phyloP scores from a whole-genome alignment of 2,329 filamentous ascomycete species.

The Curvularia verruculosa region DNA sequence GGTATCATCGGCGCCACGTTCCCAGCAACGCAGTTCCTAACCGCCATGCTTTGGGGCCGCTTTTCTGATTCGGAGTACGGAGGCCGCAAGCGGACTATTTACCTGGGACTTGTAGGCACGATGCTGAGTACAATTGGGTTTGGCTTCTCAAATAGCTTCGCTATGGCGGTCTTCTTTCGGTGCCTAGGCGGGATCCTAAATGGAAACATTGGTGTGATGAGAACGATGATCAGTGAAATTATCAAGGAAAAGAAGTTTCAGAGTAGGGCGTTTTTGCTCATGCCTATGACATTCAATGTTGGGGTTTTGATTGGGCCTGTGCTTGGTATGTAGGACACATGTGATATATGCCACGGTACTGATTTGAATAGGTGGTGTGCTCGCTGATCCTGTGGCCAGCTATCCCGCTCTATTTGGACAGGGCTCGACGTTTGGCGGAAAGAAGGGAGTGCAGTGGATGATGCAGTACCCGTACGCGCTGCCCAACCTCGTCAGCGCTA shows the following conservation, averaged over 20 bases:
- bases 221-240: slow-evolving; percentile 75
- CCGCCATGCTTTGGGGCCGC: slow-evolving; percentile 81
- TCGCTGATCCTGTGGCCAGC: slow-evolving; percentile 69
- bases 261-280: slow-evolving; percentile 62
- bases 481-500: slow-evolving; percentile 70
- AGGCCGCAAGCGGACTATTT: slow-evolving; percentile 77
- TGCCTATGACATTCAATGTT: slow-evolving; percentile 72
- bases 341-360: slow-evolving; percentile 3
- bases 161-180: slow-evolving; percentile 67
- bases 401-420: slow-evolving; percentile 69
- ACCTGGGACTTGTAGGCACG: slow-evolving; percentile 77
- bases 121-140: slow-evolving; percentile 70
- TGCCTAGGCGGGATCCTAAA: slow-evolving; percentile 71
- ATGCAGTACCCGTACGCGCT: slow-evolving; percentile 70
- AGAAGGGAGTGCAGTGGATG: slow-evolving; percentile 68
- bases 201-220: slow-evolving; percentile 76
- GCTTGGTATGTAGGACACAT: slow-evolving; percentile 30
- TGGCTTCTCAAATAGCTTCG: slow-evolving; percentile 70
- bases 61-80: slow-evolving; percentile 65
- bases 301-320: slow-evolving; percentile 56
- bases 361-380: slow-evolving; percentile 63
- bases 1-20: slow-evolving; percentile 81
- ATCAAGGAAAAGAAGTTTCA: slow-evolving; percentile 71
- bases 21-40: slow-evolving; percentile 80
- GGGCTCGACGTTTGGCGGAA: slow-evolving; percentile 62